Evolutionary conservation across 2,329 filamentous ascomycete genomes (phyloP).

Genomic region (Rachicladosporium sp.): DNA sequence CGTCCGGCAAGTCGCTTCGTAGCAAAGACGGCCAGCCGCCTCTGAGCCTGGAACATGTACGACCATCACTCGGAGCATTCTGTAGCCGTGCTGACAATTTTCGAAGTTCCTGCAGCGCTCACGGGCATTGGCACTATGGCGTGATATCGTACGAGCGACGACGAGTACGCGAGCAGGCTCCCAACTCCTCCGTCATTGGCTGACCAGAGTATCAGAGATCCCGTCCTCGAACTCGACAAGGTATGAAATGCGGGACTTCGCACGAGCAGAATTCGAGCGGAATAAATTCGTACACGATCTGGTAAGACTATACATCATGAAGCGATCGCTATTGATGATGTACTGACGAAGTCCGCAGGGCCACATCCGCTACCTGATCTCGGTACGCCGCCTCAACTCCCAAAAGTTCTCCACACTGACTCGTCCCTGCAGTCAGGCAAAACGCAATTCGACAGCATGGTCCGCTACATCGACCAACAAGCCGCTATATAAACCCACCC

Average conservation of each 20-base stretch:
- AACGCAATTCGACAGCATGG: slow-evolving; percentile 40
- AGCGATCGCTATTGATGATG: background rate
- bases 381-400: slow-evolving; percentile 19
- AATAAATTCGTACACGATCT: slow-evolving; percentile 35
- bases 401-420: background rate
- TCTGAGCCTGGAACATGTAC: slow-evolving; percentile 25
- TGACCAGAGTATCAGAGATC: slow-evolving; percentile 17
- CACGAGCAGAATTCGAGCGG: slow-evolving; percentile 37
- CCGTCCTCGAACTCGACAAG: slow-evolving; percentile 22
- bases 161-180: slow-evolving; percentile 14
- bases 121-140: slow-evolving; percentile 35
- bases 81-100: background rate
- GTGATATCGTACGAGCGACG: slow-evolving; percentile 33
- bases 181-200: background rate
- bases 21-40: slow-evolving; percentile 19
- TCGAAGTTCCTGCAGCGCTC: slow-evolving; percentile 37
- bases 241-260: slow-evolving; percentile 36
- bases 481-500: slow-evolving; percentile 1
- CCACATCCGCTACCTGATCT: slow-evolving; percentile 38
- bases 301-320: slow-evolving; percentile 19
- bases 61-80: slow-evolving; percentile 2
- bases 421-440: slow-evolving; percentile 30
- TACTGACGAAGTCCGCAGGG: slow-evolving; percentile 18
- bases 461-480: slow-evolving; percentile 27
- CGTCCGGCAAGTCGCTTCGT: slow-evolving; percentile 19